Evolutionary conservation across 768 basidiomycete genomes (phyloP), one percentile per base, ranked within the genome.

Genomic region (Agaricus subrufescens): DNA sequence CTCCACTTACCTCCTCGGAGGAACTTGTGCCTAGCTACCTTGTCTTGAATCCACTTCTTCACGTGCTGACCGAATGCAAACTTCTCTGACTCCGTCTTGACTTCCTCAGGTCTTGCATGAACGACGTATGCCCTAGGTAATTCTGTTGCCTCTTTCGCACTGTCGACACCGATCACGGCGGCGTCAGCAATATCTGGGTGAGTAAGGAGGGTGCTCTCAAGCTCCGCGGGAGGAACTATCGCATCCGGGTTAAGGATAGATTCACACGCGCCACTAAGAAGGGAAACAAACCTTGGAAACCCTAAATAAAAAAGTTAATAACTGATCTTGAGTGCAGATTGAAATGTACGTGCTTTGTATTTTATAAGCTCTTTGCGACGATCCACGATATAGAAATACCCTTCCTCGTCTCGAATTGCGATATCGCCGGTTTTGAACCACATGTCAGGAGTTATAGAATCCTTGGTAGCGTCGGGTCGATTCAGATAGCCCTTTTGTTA

Each of bases 351-450:
- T 43, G 74, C 84, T 73, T 89, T 89, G 70, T 89, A 88, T 62
- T 90, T 87, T 66, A 90, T 85, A 25, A 89, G 70, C 62, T 89
- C 89, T 58, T 90, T 90, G 46, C 78, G 75, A 34, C 91, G 72
- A 62, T 91, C 88, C 2, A 91, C 84, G 50, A 91, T 87, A 60
- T 76, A 80, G 66, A 84, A 90, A 65, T 77, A 89, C 0, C 91
- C 93, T 0, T 91, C 83, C 2, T 68, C 56, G 58, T 92, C 87
- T 11, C 82, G 70, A 15, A 77, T 66, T 1, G 81, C 88, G 49
- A 95, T 81, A 66, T 96, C 94, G 1, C 94, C 92, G 0, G 93
- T 94, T 76, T 88, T 91, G 73, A 93, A 86, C 91, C 91, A 97
- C 3, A 83, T 79, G 48, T 91, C 87, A 0, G 69, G 68, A 15